Conservation (phyloP, 1,284 basidiomycete species). For the Sphagnurus paluster region DNA sequence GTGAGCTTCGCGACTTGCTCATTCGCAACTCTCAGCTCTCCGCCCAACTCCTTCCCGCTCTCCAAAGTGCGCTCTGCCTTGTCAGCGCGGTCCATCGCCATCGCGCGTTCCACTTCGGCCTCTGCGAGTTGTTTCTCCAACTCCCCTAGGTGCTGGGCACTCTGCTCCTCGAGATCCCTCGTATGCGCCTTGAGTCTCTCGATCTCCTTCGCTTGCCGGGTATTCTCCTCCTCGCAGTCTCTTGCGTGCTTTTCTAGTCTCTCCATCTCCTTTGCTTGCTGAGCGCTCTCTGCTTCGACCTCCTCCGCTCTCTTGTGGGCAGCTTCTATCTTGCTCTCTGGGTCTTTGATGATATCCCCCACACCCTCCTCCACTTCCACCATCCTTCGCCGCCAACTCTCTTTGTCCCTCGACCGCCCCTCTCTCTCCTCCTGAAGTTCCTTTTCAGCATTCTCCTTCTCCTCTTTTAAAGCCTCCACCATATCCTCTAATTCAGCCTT, state of each 20-base stretch:
- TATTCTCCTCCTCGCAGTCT: conserved; percentile 38
- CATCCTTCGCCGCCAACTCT: conserved; percentile 68
- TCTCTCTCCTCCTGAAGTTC: conserved; percentile 51
- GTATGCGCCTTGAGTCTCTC: too few relatives aligned
- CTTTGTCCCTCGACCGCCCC: conserved; percentile 62
- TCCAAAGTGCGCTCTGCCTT: conserved; percentile 63
- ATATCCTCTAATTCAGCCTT: conserved; percentile 53
- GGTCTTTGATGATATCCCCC: conserved; percentile 58
- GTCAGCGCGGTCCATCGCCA: conserved; percentile 54
- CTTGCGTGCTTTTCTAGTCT: conserved; percentile 39
- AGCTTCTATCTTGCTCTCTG: conserved; percentile 55
- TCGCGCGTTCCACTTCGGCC: conserved; percentile 50
- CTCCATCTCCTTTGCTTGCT: conserved; percentile 46
- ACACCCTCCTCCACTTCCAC: conserved; percentile 68
- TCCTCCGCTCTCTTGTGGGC: conserved; percentile 47
- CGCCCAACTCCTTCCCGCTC: conserved; percentile 62
- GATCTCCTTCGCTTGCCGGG: conserved; percentile 43
- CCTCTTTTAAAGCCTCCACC: conserved; percentile 50
- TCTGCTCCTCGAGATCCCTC: conserved; percentile 39
- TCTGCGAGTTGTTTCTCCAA: conserved; percentile 44
- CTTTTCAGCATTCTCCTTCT: conserved; percentile 39
- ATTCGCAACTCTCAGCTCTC: conserved; percentile 63
- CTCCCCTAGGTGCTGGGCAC: conserved; percentile 42
- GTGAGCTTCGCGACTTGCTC: conserved; percentile 53
- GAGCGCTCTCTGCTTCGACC: conserved; percentile 38